phyloP scores from a whole-genome alignment of 1,284 basidiomycete species.

The Cutaneotrichosporon sp. region DNA sequence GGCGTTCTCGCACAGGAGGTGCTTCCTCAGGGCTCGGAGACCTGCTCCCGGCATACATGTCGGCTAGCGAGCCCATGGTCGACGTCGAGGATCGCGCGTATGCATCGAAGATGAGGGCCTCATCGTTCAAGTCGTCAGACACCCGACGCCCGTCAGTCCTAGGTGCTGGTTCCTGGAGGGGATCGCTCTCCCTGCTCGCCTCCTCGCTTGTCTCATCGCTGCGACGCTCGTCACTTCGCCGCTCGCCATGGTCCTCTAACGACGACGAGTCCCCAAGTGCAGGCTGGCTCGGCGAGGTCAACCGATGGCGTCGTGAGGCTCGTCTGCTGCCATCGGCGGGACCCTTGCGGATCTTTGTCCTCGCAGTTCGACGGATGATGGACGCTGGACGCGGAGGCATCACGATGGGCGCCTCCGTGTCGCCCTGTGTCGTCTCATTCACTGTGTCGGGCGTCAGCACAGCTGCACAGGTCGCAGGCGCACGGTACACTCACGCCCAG shows the following conservation, averaged over 20 bases:
- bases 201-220: slow-evolving; percentile 21
- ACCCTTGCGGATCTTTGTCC: slow-evolving; percentile 93
- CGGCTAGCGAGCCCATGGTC: slow-evolving; percentile 45
- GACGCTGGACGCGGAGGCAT: slow-evolving; percentile 79
- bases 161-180: slow-evolving; percentile 13
- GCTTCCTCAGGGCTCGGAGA: slow-evolving; percentile 33
- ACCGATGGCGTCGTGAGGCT: slow-evolving; percentile 46
- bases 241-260: slow-evolving; percentile 6
- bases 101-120: slow-evolving; percentile 72
- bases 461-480: neutral
- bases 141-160: neutral
- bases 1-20: slow-evolving; percentile 17
- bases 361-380: slow-evolving; percentile 82
- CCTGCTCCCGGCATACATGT: slow-evolving; percentile 29
- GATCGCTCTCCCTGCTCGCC: slow-evolving; percentile 21
- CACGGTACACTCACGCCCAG: slow-evolving; percentile 61
- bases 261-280: neutral
- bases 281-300: slow-evolving; percentile 20
- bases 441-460: slow-evolving; percentile 8
- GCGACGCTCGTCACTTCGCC: slow-evolving; percentile 15
- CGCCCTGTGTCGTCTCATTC: slow-evolving; percentile 13
- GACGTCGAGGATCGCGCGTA: slow-evolving; percentile 53
- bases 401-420: slow-evolving; percentile 60
- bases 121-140: slow-evolving; percentile 59
- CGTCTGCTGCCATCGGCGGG: slow-evolving; percentile 64